Evolutionary conservation across 2,329 filamentous ascomycete genomes (phyloP), one percentile per base, ranked within the genome.

Genomic region (Hymenoscyphus fraxineus): DNA sequence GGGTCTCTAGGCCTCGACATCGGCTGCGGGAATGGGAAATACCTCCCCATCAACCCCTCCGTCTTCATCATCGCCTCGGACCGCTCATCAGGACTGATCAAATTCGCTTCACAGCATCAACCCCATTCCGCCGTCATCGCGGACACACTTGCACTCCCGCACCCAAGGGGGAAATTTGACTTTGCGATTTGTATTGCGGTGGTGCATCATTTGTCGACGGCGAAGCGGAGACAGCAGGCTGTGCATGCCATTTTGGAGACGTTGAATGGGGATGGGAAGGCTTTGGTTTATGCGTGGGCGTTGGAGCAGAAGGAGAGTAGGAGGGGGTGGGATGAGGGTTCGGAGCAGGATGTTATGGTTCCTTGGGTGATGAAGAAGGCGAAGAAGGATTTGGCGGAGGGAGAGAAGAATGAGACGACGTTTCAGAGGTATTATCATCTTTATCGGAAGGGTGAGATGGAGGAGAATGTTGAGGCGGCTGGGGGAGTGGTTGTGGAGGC

Each of bases 11-110:
- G 95, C 10, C 82, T 97, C 39, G 95, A 99, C 77, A 83, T 98
- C 64, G 95, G 95, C 66, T 98, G 95, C 78, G 95, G 95, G 65
- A 99, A 99, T 79, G 95, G 95, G 70, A 98, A 98, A 81, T 97
- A 98, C 76, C 81, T 98, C 66, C 81, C 84, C 66, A 90, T 96
- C 64, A 96, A 96, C 78, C 83, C 82, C 27, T 78, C 85, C 71
- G 79, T 97, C 59, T 93, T 91, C 79, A 89, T 97, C 62, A 76
- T 98, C 65, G 94, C 88, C 64, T 94, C 90, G 63, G 95, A 98
- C 80, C 86, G 92, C 80, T 96, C 86, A 72, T 81, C 80, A 31
- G 79, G 82, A 64, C 81, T 87, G 40, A 80, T 83, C 59, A 75
- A 77, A 41, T 80, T 87, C 61, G 83, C 85, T 61, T 75, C 78